phyloP scores from a whole-genome alignment of 2,329 filamentous ascomycete genomes.

The Aaosphaeria pasadenensis region DNA sequence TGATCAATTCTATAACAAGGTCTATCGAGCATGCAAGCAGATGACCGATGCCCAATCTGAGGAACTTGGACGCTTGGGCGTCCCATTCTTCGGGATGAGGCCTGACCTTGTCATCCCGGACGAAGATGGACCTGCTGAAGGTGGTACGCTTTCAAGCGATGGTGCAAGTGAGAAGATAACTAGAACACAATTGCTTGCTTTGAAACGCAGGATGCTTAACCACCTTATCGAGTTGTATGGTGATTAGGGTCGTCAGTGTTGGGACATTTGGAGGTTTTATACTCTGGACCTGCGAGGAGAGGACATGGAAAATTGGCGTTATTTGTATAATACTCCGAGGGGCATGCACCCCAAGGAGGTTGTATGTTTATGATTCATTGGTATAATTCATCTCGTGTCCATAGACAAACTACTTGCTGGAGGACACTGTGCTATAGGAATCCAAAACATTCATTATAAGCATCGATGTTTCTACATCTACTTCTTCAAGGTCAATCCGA shows the following conservation, averaged over 20 bases:
- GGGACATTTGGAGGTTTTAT: too few species aligned
- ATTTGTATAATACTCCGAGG: too few species aligned
- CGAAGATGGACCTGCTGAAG: conserved; percentile 6
- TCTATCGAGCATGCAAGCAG: conserved; percentile 56
- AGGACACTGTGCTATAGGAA: too few species aligned
- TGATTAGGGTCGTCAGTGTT: neutral
- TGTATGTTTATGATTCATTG: too few species aligned
- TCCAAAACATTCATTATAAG: too few species aligned
- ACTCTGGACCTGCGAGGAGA: too few species aligned
- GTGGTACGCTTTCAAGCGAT: neutral
- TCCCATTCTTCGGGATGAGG: conserved; percentile 32
- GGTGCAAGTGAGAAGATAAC: conserved; percentile 17
- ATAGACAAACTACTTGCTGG: too few species aligned
- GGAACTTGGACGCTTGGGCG: conserved; percentile 54
- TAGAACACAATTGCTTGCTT: conserved; percentile 21
- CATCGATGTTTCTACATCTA: too few species aligned
- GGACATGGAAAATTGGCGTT: too few species aligned
- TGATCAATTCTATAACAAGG: conserved; percentile 58
- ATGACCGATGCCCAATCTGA: conserved; percentile 59
- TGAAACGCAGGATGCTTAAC: conserved; percentile 36
- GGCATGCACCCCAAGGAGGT: too few species aligned
- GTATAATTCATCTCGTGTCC: too few species aligned
- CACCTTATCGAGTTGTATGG: conserved; percentile 23
- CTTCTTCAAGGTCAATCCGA: too few species aligned
- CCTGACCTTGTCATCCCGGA: conserved; percentile 21